These are phyloP conservation scores for Rhizopogon roseolus DNA, from an alignment of 768 basidiomycete genomes.

Conservation along the genomic window DNA sequence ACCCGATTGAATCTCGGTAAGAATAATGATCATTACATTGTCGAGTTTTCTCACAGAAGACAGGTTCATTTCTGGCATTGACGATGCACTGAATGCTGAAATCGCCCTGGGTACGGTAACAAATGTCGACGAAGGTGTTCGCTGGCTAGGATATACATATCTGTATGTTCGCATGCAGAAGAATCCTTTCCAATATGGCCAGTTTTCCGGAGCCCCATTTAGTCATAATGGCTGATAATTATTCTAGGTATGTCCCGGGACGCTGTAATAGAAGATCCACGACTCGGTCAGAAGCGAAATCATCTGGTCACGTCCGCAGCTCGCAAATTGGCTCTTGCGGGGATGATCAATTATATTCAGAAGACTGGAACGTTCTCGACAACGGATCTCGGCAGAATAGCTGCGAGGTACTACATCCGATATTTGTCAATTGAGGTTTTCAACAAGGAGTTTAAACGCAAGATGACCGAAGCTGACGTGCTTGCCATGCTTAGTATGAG, in stretches of 20 bases:
- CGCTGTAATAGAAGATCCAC: conserved; percentile 62
- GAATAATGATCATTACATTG: conserved; percentile 15
- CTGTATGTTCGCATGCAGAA: conserved; percentile 92
- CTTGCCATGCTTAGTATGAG: conserved; percentile 83
- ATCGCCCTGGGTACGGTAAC: conserved; percentile 92
- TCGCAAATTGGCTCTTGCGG: conserved; percentile 54
- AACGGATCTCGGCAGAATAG: conserved; percentile 93
- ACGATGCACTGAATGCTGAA: conserved; percentile 93
- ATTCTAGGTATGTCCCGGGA: conserved; percentile 68
- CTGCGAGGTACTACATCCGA: conserved; percentile 94
- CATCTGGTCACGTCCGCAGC: conserved; percentile 68
- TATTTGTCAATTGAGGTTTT: conserved; percentile 84
- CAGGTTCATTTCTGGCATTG: conserved; percentile 78
- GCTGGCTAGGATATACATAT: conserved; percentile 97
- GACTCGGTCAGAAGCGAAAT: conserved; percentile 63
- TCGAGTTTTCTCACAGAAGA: not conserved
- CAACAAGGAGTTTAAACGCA: conserved; percentile 67
- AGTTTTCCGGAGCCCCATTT: conserved; percentile 9
- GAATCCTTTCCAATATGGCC: conserved; percentile 86
- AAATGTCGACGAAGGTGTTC: conserved; percentile 78
- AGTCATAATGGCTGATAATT: conserved; percentile 5
- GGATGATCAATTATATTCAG: conserved; percentile 80
- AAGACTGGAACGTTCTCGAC: conserved; percentile 55
- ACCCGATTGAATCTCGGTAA: conserved; percentile 94
- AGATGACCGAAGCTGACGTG: conserved; percentile 92